Evolutionary conservation across 2,329 filamentous ascomycete species (phyloP).

Genomic region (Xylaria hypoxylon): DNA sequence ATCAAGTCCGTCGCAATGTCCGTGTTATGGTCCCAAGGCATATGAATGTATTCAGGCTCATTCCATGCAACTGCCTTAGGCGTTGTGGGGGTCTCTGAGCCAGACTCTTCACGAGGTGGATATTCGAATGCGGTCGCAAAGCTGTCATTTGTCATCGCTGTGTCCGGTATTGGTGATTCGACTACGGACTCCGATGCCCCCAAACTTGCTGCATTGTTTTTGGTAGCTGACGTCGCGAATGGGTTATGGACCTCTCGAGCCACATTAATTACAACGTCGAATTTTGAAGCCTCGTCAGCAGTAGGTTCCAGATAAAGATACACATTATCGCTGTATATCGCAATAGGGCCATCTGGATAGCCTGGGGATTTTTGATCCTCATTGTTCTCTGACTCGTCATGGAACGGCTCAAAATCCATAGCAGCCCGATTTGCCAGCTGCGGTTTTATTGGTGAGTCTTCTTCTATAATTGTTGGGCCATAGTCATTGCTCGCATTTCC

Average conservation of each 20-base stretch:
- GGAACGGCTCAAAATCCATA: conserved; percentile 70
- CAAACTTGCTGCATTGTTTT: conserved; percentile 42
- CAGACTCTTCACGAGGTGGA: conserved; percentile 55
- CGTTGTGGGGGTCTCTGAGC: conserved; percentile 65
- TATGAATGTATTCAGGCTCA: conserved; percentile 84
- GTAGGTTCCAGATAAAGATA: conserved; percentile 85
- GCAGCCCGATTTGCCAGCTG: conserved; percentile 71
- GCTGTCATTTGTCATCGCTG: conserved; percentile 67
- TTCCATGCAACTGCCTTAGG: conserved; percentile 63
- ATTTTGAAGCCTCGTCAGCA: conserved; percentile 78
- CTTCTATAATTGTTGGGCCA: conserved; percentile 63
- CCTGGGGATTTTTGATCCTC: conserved; percentile 84
- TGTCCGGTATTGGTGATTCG: conserved; percentile 65
- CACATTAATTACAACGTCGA: conserved; percentile 87
- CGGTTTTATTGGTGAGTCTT: conserved; percentile 68
- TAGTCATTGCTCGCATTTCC: conserved; percentile 48
- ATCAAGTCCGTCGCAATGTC: conserved; percentile 84
- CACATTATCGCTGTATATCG: conserved; percentile 82
- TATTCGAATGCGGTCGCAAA: conserved; percentile 72
- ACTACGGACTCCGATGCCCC: conserved; percentile 49
- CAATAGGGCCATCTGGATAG: conserved; percentile 84
- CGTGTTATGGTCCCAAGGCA: conserved; percentile 90
- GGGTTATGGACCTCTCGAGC: conserved; percentile 85
- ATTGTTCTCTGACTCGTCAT: conserved; percentile 75
- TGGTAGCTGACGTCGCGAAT: conserved; percentile 58